phyloP scores from a whole-genome alignment of 768 basidiomycete genomes.

The Naematelia aurantialba region DNA sequence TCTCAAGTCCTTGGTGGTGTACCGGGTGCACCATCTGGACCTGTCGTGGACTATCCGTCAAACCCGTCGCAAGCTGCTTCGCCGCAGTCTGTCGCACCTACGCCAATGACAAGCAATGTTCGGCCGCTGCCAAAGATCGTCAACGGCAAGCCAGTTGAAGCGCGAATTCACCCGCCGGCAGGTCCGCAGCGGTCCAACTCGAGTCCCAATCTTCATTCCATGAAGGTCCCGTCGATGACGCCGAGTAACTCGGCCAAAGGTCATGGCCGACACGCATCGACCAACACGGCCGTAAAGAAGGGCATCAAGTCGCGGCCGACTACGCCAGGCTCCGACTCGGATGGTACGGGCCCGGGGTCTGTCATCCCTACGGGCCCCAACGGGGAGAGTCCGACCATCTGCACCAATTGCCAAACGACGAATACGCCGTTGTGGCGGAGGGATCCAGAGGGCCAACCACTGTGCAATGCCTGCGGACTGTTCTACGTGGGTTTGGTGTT shows the following conservation, averaged over 20 bases:
- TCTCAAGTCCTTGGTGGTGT: slow-evolving; percentile 65
- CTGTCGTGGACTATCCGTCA: slow-evolving; percentile 27
- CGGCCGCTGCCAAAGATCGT: slow-evolving; percentile 43
- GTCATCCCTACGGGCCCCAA: slow-evolving; percentile 45
- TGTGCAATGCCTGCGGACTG: slow-evolving; percentile 74
- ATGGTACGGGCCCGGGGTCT: slow-evolving; percentile 7
- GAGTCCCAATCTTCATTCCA: slow-evolving; percentile 42
- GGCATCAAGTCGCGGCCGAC: slow-evolving; percentile 3
- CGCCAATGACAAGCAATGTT: slow-evolving; percentile 9
- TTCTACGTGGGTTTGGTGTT: slow-evolving; percentile 68
- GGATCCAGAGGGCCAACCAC: slow-evolving; percentile 54
- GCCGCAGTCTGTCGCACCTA: slow-evolving; percentile 17
- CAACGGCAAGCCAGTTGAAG: slow-evolving; percentile 31
- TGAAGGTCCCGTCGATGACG: slow-evolving; percentile 23
- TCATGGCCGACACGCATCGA: slow-evolving; percentile 22
- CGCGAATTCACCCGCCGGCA: slow-evolving; percentile 8
- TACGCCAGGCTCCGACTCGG: neutral
- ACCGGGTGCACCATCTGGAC: slow-evolving; percentile 15
- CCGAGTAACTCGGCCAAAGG: slow-evolving; percentile 8
- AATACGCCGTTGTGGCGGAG: slow-evolving; percentile 65
- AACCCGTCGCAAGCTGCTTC: slow-evolving; percentile 53
- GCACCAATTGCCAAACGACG: slow-evolving; percentile 92
- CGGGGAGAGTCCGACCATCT: slow-evolving; percentile 65
- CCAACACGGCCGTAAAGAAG: slow-evolving; percentile 9
- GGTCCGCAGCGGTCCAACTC: slow-evolving; percentile 41